Evolutionary conservation across 345 rosid genomes (phyloP).

Genomic region (Sapria himalayana): DNA sequence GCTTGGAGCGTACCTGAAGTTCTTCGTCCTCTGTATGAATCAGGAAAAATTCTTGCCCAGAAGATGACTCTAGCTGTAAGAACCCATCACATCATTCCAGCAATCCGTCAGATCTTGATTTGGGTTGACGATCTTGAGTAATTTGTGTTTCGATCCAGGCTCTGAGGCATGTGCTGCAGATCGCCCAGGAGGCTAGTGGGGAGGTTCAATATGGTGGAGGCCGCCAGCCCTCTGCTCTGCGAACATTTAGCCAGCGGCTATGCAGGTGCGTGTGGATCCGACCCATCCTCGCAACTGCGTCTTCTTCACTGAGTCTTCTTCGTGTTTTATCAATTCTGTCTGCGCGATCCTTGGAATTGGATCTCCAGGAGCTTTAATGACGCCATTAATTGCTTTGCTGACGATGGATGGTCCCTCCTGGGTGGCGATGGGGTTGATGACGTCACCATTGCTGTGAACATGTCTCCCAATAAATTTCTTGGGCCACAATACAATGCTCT

Average conservation of each 20-base stretch:
- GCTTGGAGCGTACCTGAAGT: constrained; percentile 99
- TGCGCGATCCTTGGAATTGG: too few relatives aligned
- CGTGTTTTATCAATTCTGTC: too few relatives aligned
- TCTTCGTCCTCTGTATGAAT: constrained; percentile 81
- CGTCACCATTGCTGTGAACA: constrained; percentile 63
- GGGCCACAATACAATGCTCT: constrained; percentile 18
- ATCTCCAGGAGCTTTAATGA: constrained; percentile 92
- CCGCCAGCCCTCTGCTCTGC: constrained; percentile 81
- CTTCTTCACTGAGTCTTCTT: neutral
- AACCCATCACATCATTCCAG: too few relatives aligned
- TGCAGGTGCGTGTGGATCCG: constrained; percentile 43
- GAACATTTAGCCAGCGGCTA: constrained; percentile 88
- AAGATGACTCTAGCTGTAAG: constrained; percentile 87
- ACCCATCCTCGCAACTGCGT: neutral
- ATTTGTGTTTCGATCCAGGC: constrained; percentile 27
- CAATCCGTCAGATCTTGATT: too few relatives aligned
- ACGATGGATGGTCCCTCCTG: constrained; percentile 85
- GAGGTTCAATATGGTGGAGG: constrained; percentile 92
- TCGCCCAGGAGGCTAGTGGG: constrained; percentile 92
- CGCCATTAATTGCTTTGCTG: constrained; percentile 81
- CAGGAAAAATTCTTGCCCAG: constrained; percentile 83
- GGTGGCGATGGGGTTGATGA: constrained; percentile 81
- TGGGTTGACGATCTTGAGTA: neutral
- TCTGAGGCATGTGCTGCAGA: constrained; percentile 55
- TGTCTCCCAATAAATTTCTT: constrained; percentile 57